Evolutionary conservation across 768 basidiomycete species (phyloP).

Genomic region (Kwoniella sp.): DNA sequence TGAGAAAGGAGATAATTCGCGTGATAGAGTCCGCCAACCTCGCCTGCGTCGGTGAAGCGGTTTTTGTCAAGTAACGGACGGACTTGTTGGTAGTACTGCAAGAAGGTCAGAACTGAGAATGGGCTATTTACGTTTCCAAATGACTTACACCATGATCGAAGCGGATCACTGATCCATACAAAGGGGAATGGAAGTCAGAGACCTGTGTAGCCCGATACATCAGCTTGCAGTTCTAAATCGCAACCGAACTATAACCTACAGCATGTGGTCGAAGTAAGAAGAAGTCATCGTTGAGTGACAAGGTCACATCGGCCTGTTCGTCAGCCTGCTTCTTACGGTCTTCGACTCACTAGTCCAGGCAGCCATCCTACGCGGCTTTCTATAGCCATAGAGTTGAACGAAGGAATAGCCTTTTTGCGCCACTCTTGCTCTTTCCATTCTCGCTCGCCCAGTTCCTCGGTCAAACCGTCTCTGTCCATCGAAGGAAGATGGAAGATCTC

Average conservation of each 20-base stretch:
- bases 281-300: constrained; percentile 51
- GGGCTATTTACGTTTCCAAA: no score
- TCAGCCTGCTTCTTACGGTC: neutral
- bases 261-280: constrained; percentile 49
- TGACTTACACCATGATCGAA: constrained; percentile 46
- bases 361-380: constrained; percentile 48
- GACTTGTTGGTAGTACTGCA: constrained; percentile 43
- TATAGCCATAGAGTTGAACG: constrained; percentile 53
- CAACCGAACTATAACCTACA: no score
- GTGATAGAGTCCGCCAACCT: constrained; percentile 49
- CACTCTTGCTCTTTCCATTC: constrained; percentile 46
- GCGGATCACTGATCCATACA: constrained; percentile 51
- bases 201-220: constrained; percentile 16
- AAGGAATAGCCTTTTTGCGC: constrained; percentile 43
- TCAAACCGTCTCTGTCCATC: constrained; percentile 31
- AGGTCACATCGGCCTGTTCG: constrained; percentile 34
- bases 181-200: constrained; percentile 45
- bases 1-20: constrained; percentile 49
- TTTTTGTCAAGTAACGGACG: constrained; percentile 44
- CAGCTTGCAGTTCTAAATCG: no score
- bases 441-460: constrained; percentile 35
- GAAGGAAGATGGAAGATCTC: constrained; percentile 52
- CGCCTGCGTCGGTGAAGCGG: constrained; percentile 47
- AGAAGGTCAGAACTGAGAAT: neutral
- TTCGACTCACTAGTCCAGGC: constrained; percentile 40